Evolutionary conservation across 495 filamentous ascomycete genomes (phyloP), one percentile per base, ranked within the genome.

Genomic region (Xylaria cubensis): DNA sequence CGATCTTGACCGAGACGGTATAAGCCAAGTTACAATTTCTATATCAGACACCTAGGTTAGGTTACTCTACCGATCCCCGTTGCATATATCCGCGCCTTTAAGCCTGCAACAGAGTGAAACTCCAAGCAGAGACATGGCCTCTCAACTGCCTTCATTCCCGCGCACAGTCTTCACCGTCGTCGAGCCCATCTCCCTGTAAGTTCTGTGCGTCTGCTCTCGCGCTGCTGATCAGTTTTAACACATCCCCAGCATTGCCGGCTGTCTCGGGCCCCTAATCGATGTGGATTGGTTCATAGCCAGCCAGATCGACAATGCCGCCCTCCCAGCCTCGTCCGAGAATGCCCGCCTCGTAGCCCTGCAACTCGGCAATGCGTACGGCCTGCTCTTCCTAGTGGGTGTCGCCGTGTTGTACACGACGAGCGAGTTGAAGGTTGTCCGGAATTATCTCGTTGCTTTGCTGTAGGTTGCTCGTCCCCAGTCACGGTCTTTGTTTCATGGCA

Each of bases 101-200:
- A 36, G 53, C 26, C 51, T 50, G 26, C 65, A 15, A 36, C 34
- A 36, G 36, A 17, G 13, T 26, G 53, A 36, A 61, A 36, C 58
- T 59, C 26, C 26, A 48, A 19, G 0, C 13, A 48, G 17, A 58
- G 48, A 44, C 55, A 90, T 90, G 88, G 79, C 87, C 0, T 83
- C 86, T 7, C 80, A 81, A 50, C 80, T 90, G 3, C 86, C 88
- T 4, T 67, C 83, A 0, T 78, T 89, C 63, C 88, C 88, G 9
- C 83, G 84, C 24, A 75, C 87, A 55, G 78, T 89, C 63, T 88
- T 91, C 73, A 89, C 87, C 0, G 76, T 93, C 69, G 72, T 93
- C 48, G 92, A 94, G 79, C 92, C 92, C 5, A 78, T 93, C 56
- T 89, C 90, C 21, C 83, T 92, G 90, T 92, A 87, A 80, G 84